Conservation (phyloP, 2,329 filamentous ascomycete genomes). For the Sphaerulina populicola region DNA sequence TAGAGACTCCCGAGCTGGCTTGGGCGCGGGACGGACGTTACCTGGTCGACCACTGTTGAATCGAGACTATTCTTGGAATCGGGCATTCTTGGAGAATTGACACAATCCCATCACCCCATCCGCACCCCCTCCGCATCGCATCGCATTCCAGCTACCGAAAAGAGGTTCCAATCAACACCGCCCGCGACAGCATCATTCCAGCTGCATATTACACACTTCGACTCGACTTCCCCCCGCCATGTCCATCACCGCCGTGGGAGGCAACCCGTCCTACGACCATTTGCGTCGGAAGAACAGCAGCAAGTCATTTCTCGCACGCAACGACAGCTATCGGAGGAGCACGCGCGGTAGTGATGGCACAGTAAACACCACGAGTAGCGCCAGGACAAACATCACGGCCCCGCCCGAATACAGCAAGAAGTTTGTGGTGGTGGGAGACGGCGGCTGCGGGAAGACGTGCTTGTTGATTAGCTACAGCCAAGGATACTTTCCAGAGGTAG, state of each 20-base stretch:
- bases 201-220: not conserved
- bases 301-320: slow-evolving; percentile 30
- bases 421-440: slow-evolving; percentile 96
- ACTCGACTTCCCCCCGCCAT: slow-evolving; percentile 18
- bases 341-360: slow-evolving; percentile 67
- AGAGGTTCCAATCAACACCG: not conserved
- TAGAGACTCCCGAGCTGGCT: too few species aligned
- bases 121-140: not conserved
- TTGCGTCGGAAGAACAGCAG: slow-evolving; percentile 48
- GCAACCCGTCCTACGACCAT: slow-evolving; percentile 46
- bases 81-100: not conserved
- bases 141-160: slow-evolving; percentile 1
- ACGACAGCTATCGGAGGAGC: slow-evolving; percentile 35
- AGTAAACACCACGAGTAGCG: slow-evolving; percentile 69
- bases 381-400: slow-evolving; percentile 78
- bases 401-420: slow-evolving; percentile 95
- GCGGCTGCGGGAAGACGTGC: slow-evolving; percentile 97
- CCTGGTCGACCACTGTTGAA: too few species aligned
- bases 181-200: slow-evolving; percentile 2
- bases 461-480: slow-evolving; percentile 97
- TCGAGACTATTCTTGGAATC: too few species aligned
- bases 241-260: slow-evolving; percentile 28
- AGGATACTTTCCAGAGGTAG: slow-evolving; percentile 96
- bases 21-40: too few species aligned
- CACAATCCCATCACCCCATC: not conserved